These are phyloP conservation scores for Aspergillus viridinutans DNA, from an alignment of 2,329 filamentous ascomycete species.

Conservation along the genomic window DNA sequence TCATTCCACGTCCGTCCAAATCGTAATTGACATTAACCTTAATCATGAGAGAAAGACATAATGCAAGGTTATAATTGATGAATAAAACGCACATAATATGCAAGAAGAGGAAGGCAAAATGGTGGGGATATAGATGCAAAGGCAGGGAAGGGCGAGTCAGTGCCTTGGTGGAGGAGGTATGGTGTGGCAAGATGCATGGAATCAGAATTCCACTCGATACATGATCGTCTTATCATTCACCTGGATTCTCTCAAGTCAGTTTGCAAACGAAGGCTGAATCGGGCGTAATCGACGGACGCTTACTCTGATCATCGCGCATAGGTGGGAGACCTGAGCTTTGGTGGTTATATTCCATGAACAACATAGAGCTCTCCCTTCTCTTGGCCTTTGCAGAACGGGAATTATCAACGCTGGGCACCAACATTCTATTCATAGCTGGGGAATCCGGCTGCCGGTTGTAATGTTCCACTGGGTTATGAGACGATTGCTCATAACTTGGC, in stretches of 20 bases:
- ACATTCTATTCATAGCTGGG: slow-evolving; percentile 37
- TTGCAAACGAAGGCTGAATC: background rate
- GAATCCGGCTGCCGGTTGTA: slow-evolving; percentile 22
- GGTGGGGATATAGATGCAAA: background rate
- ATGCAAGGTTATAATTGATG: slow-evolving; percentile 3
- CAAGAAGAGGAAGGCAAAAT: background rate
- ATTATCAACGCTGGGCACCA: slow-evolving; percentile 35
- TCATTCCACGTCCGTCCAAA: slow-evolving; percentile 28
- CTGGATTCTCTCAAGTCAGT: background rate
- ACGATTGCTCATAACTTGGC: slow-evolving; percentile 44
- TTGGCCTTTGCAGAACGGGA: slow-evolving; percentile 40
- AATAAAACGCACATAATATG: background rate
- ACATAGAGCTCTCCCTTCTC: slow-evolving; percentile 47
- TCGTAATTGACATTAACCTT: slow-evolving; percentile 23
- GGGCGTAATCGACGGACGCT: slow-evolving; percentile 1
- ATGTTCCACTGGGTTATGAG: slow-evolving; percentile 24
- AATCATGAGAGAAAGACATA: slow-evolving; percentile 9
- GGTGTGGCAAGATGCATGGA: background rate
- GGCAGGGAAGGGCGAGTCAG: background rate
- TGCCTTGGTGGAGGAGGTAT: too few species aligned
- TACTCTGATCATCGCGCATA: slow-evolving; percentile 21
- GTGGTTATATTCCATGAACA: slow-evolving; percentile 41
- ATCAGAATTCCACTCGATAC: background rate
- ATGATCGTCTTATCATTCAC: background rate
- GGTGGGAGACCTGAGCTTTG: slow-evolving; percentile 22